Evolutionary conservation across 1,139 yeast species (phyloP).

Genomic region (Candida labiduridarum): DNA sequence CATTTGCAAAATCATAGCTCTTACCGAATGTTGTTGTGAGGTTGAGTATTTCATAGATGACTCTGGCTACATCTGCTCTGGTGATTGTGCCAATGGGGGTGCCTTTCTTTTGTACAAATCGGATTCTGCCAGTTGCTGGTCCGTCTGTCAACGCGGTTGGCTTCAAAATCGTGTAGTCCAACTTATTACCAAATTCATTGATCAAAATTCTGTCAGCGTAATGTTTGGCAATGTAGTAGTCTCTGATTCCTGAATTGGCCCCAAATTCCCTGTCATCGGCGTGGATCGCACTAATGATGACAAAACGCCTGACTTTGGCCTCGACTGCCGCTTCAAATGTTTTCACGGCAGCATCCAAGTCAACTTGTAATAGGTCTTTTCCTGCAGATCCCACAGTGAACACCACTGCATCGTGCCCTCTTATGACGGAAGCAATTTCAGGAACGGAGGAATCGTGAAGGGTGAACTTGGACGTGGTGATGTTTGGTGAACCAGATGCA

Average conservation of each 20-base stretch:
- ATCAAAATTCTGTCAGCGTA: slow-evolving; percentile 55
- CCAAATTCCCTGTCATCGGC: slow-evolving; percentile 51
- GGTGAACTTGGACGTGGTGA: slow-evolving; percentile 40
- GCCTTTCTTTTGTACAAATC: slow-evolving; percentile 16
- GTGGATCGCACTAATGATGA: slow-evolving; percentile 59
- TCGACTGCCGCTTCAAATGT: slow-evolving; percentile 56
- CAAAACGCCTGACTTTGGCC: slow-evolving; percentile 47
- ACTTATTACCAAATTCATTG: slow-evolving; percentile 30
- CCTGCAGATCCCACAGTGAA: slow-evolving; percentile 71
- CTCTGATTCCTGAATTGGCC: slow-evolving; percentile 28
- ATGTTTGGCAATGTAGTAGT: slow-evolving; percentile 56
- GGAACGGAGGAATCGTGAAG: slow-evolving; percentile 33
- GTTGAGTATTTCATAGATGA: slow-evolving; percentile 24
- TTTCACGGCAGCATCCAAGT: slow-evolving; percentile 64
- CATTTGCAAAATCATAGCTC: slow-evolving; percentile 28
- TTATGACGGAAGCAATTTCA: slow-evolving; percentile 38
- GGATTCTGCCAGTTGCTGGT: slow-evolving; percentile 40
- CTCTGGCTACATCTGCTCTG: slow-evolving; percentile 36
- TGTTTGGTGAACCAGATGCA: slow-evolving; percentile 9
- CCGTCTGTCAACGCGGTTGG: slow-evolving; percentile 49
- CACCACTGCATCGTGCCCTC: slow-evolving; percentile 58
- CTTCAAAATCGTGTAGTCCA: slow-evolving; percentile 55
- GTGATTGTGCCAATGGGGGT: slow-evolving; percentile 22
- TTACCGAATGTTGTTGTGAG: slow-evolving; percentile 28
- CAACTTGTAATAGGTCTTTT: slow-evolving; percentile 55